Evolutionary conservation across 345 rosid genomes (phyloP).

Genomic region (Gossypium arboreum): DNA sequence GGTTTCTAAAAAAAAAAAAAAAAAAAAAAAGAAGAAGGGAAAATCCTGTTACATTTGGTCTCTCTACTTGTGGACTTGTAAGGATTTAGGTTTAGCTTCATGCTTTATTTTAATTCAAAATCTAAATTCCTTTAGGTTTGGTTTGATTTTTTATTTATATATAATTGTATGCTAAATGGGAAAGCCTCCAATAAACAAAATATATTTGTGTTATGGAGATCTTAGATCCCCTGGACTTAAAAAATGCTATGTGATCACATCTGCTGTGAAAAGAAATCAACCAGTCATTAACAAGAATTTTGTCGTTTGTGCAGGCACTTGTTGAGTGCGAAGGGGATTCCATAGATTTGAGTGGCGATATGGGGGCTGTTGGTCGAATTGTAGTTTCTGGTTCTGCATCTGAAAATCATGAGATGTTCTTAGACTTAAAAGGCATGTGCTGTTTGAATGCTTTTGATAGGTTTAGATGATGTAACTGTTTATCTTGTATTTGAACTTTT

Average conservation of each 20-base stretch:
- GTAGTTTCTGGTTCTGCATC: slow-evolving; percentile 53
- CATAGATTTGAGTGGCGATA: slow-evolving; percentile 81
- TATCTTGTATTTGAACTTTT: slow-evolving; percentile 2
- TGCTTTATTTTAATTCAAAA: slow-evolving; percentile 2
- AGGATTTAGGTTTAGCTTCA: not conserved
- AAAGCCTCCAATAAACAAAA: not conserved
- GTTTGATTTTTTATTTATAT: not conserved
- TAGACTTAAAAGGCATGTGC: slow-evolving; percentile 80
- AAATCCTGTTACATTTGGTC: too few species aligned
- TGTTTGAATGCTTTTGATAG: slow-evolving; percentile 2
- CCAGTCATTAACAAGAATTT: slow-evolving; percentile 11
- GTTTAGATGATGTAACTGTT: not conserved
- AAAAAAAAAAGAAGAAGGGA: too few species aligned
- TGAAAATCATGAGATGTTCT: slow-evolving; percentile 56
- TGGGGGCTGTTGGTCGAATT: slow-evolving; percentile 93
- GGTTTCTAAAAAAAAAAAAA: not conserved
- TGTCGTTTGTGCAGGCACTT: slow-evolving; percentile 63
- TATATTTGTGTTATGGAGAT: not conserved
- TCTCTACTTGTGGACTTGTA: not conserved
- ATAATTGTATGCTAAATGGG: not conserved
- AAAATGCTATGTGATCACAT: not conserved
- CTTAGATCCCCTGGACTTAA: not conserved
- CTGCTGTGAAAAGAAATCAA: not conserved
- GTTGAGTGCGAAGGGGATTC: slow-evolving; percentile 48
- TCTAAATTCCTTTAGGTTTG: not conserved